Conservation (phyloP, 73 alveolate species). For the Paramecium octaurelia region DNA sequence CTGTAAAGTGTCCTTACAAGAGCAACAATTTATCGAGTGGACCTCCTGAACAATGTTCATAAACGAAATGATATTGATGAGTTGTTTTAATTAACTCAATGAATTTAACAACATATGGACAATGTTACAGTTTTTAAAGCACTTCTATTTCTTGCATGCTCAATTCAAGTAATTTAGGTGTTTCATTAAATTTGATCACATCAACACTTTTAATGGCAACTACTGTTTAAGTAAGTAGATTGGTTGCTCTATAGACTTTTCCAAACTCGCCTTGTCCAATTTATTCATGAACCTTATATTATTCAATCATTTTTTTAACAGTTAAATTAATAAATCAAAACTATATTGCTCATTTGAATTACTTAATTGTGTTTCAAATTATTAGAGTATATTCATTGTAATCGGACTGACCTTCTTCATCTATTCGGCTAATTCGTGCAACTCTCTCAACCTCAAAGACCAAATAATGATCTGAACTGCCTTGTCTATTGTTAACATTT, state of each 20-base stretch:
- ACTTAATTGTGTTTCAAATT: neutral
- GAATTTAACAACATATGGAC: constrained; percentile 47
- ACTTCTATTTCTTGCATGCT: constrained; percentile 54
- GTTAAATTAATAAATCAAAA: constrained; percentile 36
- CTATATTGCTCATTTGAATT: neutral
- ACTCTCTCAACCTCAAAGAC: neutral
- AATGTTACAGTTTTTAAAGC: constrained; percentile 24
- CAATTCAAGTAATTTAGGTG: constrained; percentile 58
- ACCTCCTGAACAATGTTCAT: constrained; percentile 63
- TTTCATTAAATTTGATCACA: constrained; percentile 52
- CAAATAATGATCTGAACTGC: neutral
- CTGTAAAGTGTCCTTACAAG: constrained; percentile 48
- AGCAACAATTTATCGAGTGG: constrained; percentile 45
- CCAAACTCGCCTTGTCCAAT: constrained; percentile 62
- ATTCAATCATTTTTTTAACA: constrained; percentile 59
- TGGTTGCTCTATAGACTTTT: constrained; percentile 60
- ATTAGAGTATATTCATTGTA: neutral
- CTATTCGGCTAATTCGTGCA: neutral
- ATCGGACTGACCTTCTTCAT: constrained; percentile 9
- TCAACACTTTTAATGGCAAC: constrained; percentile 57
- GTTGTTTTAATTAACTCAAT: constrained; percentile 44
- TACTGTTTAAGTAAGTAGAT: neutral
- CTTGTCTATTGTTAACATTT: neutral
- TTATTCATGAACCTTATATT: constrained; percentile 50
- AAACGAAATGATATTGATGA: constrained; percentile 51